Evolutionary conservation across 2,329 filamentous ascomycete species (phyloP).

Genomic region (Fonsecaea monophora): DNA sequence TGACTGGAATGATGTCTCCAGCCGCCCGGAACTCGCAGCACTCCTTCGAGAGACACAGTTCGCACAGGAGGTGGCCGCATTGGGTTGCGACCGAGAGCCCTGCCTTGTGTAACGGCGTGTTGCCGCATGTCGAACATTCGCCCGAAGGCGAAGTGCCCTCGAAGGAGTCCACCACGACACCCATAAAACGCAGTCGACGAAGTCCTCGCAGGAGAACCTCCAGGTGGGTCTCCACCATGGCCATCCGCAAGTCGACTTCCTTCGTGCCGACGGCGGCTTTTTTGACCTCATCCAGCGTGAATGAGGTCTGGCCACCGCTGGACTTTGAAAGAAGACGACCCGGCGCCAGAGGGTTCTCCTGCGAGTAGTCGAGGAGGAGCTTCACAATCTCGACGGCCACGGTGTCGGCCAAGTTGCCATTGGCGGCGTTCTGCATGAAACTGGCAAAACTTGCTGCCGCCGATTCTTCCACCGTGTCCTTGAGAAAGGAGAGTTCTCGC

Average conservation of each 20-base stretch:
- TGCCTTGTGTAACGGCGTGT: conserved; percentile 40
- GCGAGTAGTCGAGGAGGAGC: conserved; percentile 23
- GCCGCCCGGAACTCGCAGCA: conserved; percentile 19
- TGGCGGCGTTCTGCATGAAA: conserved; percentile 16
- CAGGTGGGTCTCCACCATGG: conserved; percentile 9
- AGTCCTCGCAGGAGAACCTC: conserved; percentile 18
- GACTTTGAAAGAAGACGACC: conserved; percentile 7
- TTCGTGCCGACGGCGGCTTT: conserved; percentile 4
- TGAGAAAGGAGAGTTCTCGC: conserved; percentile 21
- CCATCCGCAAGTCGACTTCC: conserved; percentile 24
- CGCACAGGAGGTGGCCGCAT: conserved; percentile 57
- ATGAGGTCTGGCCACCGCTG: not conserved
- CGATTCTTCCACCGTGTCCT: not conserved
- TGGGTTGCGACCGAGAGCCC: conserved; percentile 52
- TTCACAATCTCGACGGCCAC: conserved; percentile 23
- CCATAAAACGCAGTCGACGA: conserved; percentile 20
- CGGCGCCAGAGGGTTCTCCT: conserved; percentile 14
- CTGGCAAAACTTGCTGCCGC: conserved; percentile 12
- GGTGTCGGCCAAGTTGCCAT: conserved; percentile 8
- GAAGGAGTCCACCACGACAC: conserved; percentile 3
- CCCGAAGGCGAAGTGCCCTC: conserved; percentile 16
- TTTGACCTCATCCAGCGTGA: not conserved
- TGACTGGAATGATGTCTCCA: conserved; percentile 13
- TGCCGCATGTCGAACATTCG: conserved; percentile 47
- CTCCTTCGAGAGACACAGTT: not conserved